Evolutionary conservation across 2,329 filamentous ascomycete genomes (phyloP).

Genomic region (Hypomyces perniciosus): DNA sequence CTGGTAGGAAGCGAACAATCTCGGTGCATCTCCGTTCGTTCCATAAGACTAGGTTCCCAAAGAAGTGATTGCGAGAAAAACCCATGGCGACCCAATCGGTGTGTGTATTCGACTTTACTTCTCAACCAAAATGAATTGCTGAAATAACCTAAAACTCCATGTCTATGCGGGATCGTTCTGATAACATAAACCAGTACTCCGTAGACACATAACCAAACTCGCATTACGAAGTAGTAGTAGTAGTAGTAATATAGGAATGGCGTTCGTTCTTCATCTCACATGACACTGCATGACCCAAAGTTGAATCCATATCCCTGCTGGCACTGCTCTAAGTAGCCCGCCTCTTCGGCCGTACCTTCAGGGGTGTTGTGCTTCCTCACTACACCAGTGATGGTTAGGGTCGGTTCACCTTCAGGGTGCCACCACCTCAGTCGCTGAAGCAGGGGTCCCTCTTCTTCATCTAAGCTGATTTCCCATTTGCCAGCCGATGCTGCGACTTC

Average conservation of each 20-base stretch:
- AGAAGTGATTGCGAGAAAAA: background rate
- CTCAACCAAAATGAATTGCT: background rate
- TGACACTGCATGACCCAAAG: constrained; percentile 43
- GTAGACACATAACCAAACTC: background rate
- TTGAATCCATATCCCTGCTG: constrained; percentile 42
- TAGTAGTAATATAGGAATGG: background rate
- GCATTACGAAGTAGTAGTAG: background rate
- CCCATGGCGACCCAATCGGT: background rate
- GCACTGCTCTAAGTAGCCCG: constrained; percentile 71
- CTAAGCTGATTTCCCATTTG: constrained; percentile 78
- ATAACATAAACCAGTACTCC: background rate
- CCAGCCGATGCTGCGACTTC: constrained; percentile 74
- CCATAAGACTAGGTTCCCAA: background rate
- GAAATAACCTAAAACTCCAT: constrained; percentile 1
- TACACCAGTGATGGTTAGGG: constrained; percentile 67
- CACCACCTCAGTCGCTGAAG: constrained; percentile 85
- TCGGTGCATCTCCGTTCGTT: background rate
- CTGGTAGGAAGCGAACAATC: background rate
- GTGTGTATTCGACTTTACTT: background rate
- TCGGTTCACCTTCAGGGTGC: constrained; percentile 82
- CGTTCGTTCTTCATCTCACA: constrained; percentile 35
- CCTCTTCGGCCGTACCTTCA: constrained; percentile 60
- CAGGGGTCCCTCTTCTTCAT: constrained; percentile 62
- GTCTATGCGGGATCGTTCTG: background rate
- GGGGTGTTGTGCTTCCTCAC: constrained; percentile 56